A percentile compares a stretch with the other conserved stretches of the same genome.
Conservation (phyloP, 1,284 basidiomycete genomes). For the Nidula niveotomentosa region DNA sequence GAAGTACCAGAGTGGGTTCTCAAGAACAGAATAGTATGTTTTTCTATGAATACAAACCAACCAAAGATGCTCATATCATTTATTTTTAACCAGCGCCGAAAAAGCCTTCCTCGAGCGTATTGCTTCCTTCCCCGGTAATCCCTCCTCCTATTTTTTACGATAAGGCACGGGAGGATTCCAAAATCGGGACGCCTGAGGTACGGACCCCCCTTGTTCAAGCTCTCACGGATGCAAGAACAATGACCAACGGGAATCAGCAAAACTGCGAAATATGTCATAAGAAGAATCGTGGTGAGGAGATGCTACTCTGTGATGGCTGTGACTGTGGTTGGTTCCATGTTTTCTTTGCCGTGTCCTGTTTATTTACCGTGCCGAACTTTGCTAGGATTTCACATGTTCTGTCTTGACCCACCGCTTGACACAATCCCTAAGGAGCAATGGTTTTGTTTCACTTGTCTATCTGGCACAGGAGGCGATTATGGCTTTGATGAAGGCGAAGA, state of each 20-base stretch:
- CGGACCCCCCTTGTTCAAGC: slow-evolving; percentile 24
- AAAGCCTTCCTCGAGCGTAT: slow-evolving; percentile 23
- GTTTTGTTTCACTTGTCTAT: slow-evolving; percentile 94
- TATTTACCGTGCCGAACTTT: slow-evolving; percentile 12
- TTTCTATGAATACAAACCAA: background rate
- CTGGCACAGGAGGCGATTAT: slow-evolving; percentile 95
- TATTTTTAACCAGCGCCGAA: slow-evolving; percentile 27
- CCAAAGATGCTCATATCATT: too few species aligned
- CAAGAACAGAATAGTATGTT: slow-evolving; percentile 37
- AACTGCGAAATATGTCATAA: slow-evolving; percentile 91
- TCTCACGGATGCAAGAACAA: slow-evolving; percentile 22
- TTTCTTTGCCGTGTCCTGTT: slow-evolving; percentile 5
- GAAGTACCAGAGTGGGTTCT: slow-evolving; percentile 42
- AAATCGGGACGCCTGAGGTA: slow-evolving; percentile 51
- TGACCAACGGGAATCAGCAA: slow-evolving; percentile 41
- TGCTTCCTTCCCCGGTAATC: slow-evolving; percentile 33
- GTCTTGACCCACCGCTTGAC: slow-evolving; percentile 88
- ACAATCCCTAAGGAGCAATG: slow-evolving; percentile 91
- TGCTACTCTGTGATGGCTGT: slow-evolving; percentile 97
- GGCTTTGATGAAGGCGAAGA: slow-evolving; percentile 99
- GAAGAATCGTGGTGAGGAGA: slow-evolving; percentile 85
- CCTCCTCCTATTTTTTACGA: slow-evolving; percentile 49
- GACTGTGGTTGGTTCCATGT: slow-evolving; percentile 74
- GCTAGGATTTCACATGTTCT: slow-evolving; percentile 94
- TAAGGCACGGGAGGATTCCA: slow-evolving; percentile 37